phyloP scores from a whole-genome alignment of 2,329 filamentous ascomycete species.

The Aspergillus oerlinghausenensis region DNA sequence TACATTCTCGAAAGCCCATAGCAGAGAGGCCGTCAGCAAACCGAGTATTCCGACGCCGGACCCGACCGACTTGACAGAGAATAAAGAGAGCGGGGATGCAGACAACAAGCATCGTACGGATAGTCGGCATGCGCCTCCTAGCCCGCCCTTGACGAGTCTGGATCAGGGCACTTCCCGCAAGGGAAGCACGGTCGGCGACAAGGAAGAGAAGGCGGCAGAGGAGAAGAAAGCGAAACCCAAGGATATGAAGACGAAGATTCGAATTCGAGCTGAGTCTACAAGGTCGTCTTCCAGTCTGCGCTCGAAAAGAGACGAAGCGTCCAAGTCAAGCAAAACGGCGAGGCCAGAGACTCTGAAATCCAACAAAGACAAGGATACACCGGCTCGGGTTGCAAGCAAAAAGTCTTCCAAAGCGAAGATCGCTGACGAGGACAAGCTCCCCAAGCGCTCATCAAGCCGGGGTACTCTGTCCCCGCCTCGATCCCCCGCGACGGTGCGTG shows the following conservation, averaged over 20 bases:
- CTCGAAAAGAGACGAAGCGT: constrained; percentile 35
- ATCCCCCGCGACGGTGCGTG: constrained; percentile 34
- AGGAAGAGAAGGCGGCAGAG: constrained; percentile 28
- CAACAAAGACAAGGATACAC: constrained; percentile 33
- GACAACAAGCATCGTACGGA: constrained; percentile 20
- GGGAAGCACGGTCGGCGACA: constrained; percentile 29
- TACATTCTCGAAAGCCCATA: constrained; percentile 82
- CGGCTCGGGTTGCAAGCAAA: constrained; percentile 32
- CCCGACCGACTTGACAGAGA: constrained; percentile 61
- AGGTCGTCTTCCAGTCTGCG: constrained; percentile 41
- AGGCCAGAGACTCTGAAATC: constrained; percentile 38
- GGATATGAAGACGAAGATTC: constrained; percentile 32
- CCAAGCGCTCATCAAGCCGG: constrained; percentile 29
- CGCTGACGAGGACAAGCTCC: constrained; percentile 27
- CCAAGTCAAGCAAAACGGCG: constrained; percentile 33
- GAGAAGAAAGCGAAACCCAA: constrained; percentile 34
- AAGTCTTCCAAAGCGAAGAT: constrained; percentile 32
- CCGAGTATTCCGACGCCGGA: constrained; percentile 60
- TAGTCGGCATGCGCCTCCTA: constrained; percentile 40
- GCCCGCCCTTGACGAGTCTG: constrained; percentile 44
- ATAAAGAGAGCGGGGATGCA: constrained; percentile 35
- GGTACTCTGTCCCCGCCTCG: constrained; percentile 29
- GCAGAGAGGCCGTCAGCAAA: constrained; percentile 71
- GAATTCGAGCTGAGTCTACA: constrained; percentile 34
- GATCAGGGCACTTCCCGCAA: constrained; percentile 38